A percentile compares a stretch with the other conserved stretches of the same genome.
Conservation (phyloP, 139 green algal species). For the Dunaliella primolecta region DNA sequence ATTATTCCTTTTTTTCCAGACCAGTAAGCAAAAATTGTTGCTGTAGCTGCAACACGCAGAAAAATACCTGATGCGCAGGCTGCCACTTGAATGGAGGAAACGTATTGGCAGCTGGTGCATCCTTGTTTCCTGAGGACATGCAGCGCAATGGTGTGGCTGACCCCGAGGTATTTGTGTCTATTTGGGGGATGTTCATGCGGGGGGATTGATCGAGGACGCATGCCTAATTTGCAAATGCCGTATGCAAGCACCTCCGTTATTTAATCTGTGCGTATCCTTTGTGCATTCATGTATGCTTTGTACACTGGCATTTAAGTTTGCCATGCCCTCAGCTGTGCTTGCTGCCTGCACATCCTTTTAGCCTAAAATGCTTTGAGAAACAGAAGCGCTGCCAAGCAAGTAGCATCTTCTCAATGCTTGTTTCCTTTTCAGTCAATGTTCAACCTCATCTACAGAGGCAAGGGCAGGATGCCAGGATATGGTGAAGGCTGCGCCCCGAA, state of each 20-base stretch:
- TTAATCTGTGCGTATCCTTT: background rate
- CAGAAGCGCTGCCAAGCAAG: too few relatives aligned
- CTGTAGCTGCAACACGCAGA: background rate
- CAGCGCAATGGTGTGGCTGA: conserved; percentile 47
- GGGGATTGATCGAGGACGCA: too few relatives aligned
- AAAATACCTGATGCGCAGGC: conserved; percentile 28
- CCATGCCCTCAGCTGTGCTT: too few relatives aligned
- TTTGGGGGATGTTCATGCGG: too few relatives aligned
- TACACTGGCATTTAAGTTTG: too few relatives aligned
- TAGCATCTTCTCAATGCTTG: too few relatives aligned
- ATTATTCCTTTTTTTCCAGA: background rate
- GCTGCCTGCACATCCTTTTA: too few relatives aligned
- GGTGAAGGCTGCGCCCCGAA: conserved; percentile 68
- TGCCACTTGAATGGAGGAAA: conserved; percentile 79
- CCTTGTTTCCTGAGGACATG: conserved; percentile 51
- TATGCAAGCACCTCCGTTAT: background rate
- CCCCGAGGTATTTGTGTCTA: conserved; percentile 20
- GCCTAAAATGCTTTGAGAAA: too few relatives aligned
- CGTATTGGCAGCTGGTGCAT: conserved; percentile 60
- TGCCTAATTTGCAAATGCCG: too few relatives aligned
- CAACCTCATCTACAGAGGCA: conserved; percentile 71
- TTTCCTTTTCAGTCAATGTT: conserved; percentile 47
- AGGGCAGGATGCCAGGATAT: conserved; percentile 80
- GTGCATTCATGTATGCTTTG: background rate
- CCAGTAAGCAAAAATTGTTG: background rate